Base-by-base conservation (phyloP, 2,329 filamentous ascomycete genomes). In the Venturia oleaginea region DNA sequence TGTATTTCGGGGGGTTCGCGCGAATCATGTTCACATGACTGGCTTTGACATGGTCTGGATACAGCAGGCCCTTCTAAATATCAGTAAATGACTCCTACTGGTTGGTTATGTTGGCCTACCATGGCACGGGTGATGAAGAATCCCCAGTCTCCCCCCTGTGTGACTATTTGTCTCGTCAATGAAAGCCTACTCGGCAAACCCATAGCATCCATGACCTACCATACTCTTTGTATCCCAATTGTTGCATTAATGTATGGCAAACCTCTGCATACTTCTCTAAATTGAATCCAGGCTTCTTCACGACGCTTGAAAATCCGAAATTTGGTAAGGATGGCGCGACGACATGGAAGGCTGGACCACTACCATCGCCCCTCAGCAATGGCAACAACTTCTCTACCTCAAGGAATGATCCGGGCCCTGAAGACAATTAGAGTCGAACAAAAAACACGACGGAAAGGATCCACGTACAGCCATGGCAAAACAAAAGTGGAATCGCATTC, bases 131-230 rank as follows among this genome's bases (percentile, higher is more conserved):
- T 86, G 68, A 91, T 83, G 68, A 81, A 79, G 71, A 81, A 85
- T 22, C 88, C 89, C 87, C 86, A 90, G 70, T 91, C 88, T 34
- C 88, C 88, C 67, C 86, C 86, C 74, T 89, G 77, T 7, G 78
- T 76, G 1, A 76, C 71, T 60, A 17, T 15, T 40, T 70, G 40
- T 59, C 48, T n/a, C 32, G 37, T 40, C 27, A 40, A 40, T 17
- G 19, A 15, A 11, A 40, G 59, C n/a, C 5, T 6, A 17, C 27
- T 2, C 4, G 32, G 8, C 24, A 60, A 32, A 15, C 22, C 11
- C 22, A 19, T 2, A 43, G 40, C 11, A 19, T n/a, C n/a, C n/a
- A n/a, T 61, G 62, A 67, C 69, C 48, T 68, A 75, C 77, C 80
- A 66, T 87, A 89, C 74, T 84, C 76, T 2, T 79, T 68, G 70